phyloP scores from a whole-genome alignment of 176 grass and related monocot species.

The Musa schizocarpa region DNA sequence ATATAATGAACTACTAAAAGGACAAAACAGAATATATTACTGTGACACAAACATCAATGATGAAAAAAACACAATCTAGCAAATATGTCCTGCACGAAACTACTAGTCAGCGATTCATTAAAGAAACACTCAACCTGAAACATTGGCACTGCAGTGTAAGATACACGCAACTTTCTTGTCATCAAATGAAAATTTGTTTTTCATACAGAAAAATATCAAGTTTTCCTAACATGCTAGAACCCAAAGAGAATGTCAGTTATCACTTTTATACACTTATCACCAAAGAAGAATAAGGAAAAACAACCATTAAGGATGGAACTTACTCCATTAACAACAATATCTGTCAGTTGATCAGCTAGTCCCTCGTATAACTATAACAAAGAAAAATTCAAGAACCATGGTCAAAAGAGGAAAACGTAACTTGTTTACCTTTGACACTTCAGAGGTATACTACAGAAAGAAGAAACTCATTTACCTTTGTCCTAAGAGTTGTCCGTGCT shows the following conservation, averaged over 20 bases:
- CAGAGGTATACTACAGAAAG: not conserved
- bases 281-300: not conserved
- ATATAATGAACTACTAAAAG: too few species aligned
- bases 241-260: not conserved
- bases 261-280: conserved; percentile 9
- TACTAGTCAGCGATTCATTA: too few species aligned
- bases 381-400: conserved; percentile 17
- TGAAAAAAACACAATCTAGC: too few species aligned
- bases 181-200: too few species aligned
- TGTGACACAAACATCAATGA: too few species aligned
- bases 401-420: conserved; percentile 2
- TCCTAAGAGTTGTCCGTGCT: conserved; percentile 86
- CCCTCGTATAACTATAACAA: conserved; percentile 72
- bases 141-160: too few species aligned
- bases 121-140: too few species aligned
- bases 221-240: too few species aligned
- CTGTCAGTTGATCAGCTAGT: conserved; percentile 83
- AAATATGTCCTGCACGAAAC: too few species aligned
- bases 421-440: not conserved
- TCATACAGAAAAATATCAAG: too few species aligned
- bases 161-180: too few species aligned
- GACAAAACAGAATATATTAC: too few species aligned
- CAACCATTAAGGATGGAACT: conserved; percentile 2
- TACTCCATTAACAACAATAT: conserved; percentile 83
- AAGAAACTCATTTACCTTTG: conserved; percentile 47